Base-by-base conservation (phyloP, 2,329 filamentous ascomycete genomes). In the Talaromyces sp. region DNA sequence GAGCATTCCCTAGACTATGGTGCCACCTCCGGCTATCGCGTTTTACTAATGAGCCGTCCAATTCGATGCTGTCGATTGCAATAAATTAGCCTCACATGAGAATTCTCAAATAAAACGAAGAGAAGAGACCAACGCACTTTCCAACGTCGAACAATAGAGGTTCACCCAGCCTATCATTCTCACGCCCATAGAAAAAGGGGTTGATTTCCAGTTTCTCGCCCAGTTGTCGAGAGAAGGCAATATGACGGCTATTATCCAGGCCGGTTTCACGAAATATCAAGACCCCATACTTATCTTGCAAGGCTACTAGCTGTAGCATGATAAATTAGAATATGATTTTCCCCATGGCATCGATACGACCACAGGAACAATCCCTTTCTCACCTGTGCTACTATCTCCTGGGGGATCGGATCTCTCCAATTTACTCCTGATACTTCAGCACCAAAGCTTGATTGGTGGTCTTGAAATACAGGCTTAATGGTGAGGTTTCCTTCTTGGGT, bases 191-290 rank as follows among this genome's bases (percentile, higher is more conserved):
- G 50, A 63, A 70, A n/a, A 68, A 68, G 7, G 68, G 68, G 32
- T 70, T 70, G 43, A 65, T 63, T 59, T 70, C 69, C 4, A 68
- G 48, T 21, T 64, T 60, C 8, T 66, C 61, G 8, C 67, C 67
- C 3, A 69, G 55, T 56, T 69, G 65, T 24, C 65, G 59, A 3
- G 66, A 66, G 52, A 69, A 69, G 5, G 63, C 62, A 51, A 68
- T 67, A 38, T 68, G 67, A 3, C 64, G 62, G 4, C 56, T 60
- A 54, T 69, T 68, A 50, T 67, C 63, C 14, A 69, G 55, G 2
- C 62, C 65, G 0, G 67, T 69, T 32, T 63, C 53, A 31, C 66
- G 62, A 60, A 68, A 69, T 26, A 69, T 63, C 31, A 69, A 54
- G 12, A 69, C 63, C 2, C 56, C 64, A 32, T 67, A 67, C 57